Conservation (phyloP, 768 basidiomycete genomes). For the Paxillus ammoniavirescens region DNA sequence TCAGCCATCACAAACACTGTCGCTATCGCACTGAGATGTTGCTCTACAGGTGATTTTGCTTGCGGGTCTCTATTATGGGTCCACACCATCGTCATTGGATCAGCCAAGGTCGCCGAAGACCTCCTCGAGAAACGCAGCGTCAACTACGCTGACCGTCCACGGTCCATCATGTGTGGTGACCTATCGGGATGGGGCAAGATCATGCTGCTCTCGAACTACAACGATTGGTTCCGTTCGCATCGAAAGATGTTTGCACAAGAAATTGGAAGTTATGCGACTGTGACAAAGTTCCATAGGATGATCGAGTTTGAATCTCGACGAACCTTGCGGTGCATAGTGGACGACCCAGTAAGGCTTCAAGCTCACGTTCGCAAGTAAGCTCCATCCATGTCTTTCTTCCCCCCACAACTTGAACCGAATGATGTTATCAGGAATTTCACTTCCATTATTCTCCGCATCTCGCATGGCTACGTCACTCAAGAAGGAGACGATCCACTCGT, state of each 20-base stretch:
- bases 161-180: slow-evolving; percentile 18
- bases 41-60: slow-evolving; percentile 13
- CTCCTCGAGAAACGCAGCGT: slow-evolving; percentile 45
- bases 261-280: slow-evolving; percentile 8
- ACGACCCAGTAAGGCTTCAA: slow-evolving; percentile 4
- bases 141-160: slow-evolving; percentile 37
- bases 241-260: slow-evolving; percentile 20
- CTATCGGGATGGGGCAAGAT: slow-evolving; percentile 21
- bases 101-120: slow-evolving; percentile 39
- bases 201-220: slow-evolving; percentile 14
- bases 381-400: not conserved
- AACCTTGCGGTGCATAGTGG: slow-evolving; percentile 8
- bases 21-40: not conserved
- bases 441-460: slow-evolving; percentile 33
- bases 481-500: slow-evolving; percentile 37
- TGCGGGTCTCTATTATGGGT: slow-evolving; percentile 17
- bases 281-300: slow-evolving; percentile 12
- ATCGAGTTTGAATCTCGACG: slow-evolving; percentile 18
- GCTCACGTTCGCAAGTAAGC: slow-evolving; percentile 16
- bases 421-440: slow-evolving; percentile 1
- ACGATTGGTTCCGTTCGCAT: slow-evolving; percentile 13
- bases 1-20: not conserved
- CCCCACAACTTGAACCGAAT: not conserved
- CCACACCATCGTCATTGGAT: slow-evolving; percentile 43
- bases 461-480: slow-evolving; percentile 40